These are phyloP conservation scores for Cronartium ribicola DNA, from an alignment of 1,284 basidiomycete species.

Conservation along the genomic window DNA sequence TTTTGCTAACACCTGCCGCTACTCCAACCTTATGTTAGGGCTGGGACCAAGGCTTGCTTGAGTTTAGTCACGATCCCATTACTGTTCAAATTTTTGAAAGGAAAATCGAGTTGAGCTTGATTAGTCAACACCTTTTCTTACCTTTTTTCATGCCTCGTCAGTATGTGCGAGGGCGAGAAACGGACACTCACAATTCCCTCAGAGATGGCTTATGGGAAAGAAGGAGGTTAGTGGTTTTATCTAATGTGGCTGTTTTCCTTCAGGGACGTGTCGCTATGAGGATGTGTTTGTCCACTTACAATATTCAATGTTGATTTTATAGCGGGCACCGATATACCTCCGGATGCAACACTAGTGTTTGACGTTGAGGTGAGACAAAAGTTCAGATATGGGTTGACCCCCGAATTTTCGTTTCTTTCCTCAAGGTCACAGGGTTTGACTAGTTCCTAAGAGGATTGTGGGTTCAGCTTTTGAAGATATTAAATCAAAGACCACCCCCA, in stretches of 20 bases:
- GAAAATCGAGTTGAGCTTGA: too few relatives aligned
- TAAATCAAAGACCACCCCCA: background rate
- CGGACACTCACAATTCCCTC: constrained; percentile 24
- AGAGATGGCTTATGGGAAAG: constrained; percentile 26
- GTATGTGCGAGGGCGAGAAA: constrained; percentile 37
- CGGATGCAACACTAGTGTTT: constrained; percentile 28
- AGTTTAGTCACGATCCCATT: constrained; percentile 1
- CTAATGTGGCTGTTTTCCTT: background rate
- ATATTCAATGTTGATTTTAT: background rate
- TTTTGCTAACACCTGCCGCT: too few relatives aligned
- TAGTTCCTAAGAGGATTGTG: background rate
- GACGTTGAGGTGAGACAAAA: constrained; percentile 33
- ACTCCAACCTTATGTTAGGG: constrained; percentile 17
- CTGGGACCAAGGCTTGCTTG: constrained; percentile 31
- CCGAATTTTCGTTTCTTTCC: background rate
- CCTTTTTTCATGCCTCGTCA: background rate
- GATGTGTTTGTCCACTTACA: background rate
- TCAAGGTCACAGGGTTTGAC: background rate
- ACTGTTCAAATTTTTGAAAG: background rate
- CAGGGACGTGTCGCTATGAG: background rate
- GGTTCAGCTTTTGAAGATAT: background rate
- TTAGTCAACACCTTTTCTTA: background rate
- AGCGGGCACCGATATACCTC: constrained; percentile 33
- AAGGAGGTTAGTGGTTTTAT: constrained; percentile 12
- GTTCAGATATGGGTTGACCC: background rate